Conservation (phyloP, 192 early-diverging fungal genomes). For the Chytriomyces confervae region DNA sequence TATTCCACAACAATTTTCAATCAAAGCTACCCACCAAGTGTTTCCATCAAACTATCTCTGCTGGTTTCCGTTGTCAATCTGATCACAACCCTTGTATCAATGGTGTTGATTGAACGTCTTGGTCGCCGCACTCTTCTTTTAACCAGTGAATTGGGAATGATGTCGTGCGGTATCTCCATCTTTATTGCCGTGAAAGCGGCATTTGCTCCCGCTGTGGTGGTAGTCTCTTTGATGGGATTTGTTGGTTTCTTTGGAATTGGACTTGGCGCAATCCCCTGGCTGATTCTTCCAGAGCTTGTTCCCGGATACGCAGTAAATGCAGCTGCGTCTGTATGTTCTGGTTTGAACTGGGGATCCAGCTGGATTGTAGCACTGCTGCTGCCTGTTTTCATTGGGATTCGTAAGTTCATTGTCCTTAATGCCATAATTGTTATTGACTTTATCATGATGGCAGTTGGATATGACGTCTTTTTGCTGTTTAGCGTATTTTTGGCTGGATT, state of each 20-base stretch:
- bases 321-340: conserved; percentile 73
- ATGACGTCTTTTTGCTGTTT: conserved; percentile 71
- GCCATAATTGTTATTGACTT: background rate
- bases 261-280: conserved; percentile 87
- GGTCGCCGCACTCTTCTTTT: conserved; percentile 74
- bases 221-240: conserved; percentile 62
- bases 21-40: conserved; percentile 55
- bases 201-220: conserved; percentile 36
- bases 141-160: conserved; percentile 64
- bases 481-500: conserved; percentile 67
- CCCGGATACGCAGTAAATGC: conserved; percentile 77
- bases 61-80: conserved; percentile 65
- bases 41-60: conserved; percentile 65
- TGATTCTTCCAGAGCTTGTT: conserved; percentile 76
- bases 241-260: conserved; percentile 81
- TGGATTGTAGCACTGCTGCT: conserved; percentile 70
- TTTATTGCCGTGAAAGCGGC: conserved; percentile 56
- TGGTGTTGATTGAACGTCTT: conserved; percentile 64
- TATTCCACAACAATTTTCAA: conserved; percentile 80
- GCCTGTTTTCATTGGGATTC: conserved; percentile 52
- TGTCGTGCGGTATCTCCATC: conserved; percentile 65
- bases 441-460: conserved; percentile 44
- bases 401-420: conserved; percentile 36
- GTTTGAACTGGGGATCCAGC: conserved; percentile 73
- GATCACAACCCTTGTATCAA: conserved; percentile 68